A percentile compares a stretch with the other conserved stretches of the same genome.
These are phyloP conservation scores for Lepiota subincarnata DNA, from an alignment of 768 basidiomycete genomes.

Conservation along the genomic window DNA sequence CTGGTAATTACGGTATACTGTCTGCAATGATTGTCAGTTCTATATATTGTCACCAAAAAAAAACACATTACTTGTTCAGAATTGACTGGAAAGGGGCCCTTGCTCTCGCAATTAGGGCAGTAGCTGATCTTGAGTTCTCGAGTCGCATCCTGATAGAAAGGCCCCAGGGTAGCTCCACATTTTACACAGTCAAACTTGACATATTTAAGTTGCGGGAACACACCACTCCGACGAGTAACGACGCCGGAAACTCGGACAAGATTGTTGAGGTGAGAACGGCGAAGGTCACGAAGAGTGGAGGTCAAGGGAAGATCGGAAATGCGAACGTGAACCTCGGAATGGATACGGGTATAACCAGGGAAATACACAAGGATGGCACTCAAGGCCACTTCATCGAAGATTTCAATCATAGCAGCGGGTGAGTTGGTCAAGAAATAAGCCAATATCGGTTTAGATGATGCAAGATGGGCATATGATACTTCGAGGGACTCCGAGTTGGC, in stretches of 20 bases:
- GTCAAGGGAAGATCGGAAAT: conserved; percentile 90
- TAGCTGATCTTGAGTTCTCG: conserved; percentile 93
- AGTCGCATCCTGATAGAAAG: conserved; percentile 96
- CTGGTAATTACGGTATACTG: conserved; percentile 97
- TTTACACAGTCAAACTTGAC: conserved; percentile 98
- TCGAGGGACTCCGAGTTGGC: conserved; percentile 97
- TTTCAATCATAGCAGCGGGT: conserved; percentile 85
- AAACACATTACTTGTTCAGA: conserved; percentile 75
- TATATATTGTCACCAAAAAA: background rate
- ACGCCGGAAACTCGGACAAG: conserved; percentile 95
- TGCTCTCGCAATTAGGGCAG: conserved; percentile 90
- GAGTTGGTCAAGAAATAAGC: conserved; percentile 98
- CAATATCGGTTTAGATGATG: conserved; percentile 87
- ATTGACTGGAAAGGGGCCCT: conserved; percentile 94
- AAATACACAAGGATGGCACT: conserved; percentile 94
- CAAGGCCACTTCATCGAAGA: conserved; percentile 94
- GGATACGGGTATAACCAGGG: conserved; percentile 94
- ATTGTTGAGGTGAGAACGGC: conserved; percentile 89
- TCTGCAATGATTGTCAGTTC: conserved; percentile 44
- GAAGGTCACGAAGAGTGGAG: conserved; percentile 88
- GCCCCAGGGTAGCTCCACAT: conserved; percentile 90
- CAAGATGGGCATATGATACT: conserved; percentile 94
- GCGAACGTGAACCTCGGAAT: conserved; percentile 96
- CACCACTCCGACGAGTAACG: conserved; percentile 91
- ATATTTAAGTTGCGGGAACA: conserved; percentile 99